Evolutionary conservation across 192 early-diverging fungal genomes (phyloP), one percentile per base, ranked within the genome.

Genomic region (Coemansia biformis): DNA sequence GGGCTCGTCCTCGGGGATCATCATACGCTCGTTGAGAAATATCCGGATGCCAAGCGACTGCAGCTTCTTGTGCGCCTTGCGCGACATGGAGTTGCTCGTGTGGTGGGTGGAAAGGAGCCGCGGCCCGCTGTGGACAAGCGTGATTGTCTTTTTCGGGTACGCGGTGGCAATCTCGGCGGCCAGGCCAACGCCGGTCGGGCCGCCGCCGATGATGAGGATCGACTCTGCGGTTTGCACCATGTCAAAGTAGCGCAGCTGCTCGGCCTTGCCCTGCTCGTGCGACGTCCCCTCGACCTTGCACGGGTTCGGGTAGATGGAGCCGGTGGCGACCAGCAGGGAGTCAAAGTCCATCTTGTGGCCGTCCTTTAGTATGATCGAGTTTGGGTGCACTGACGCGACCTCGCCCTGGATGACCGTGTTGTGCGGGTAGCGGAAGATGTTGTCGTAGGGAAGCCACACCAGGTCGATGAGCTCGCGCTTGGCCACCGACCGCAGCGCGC

Each of bases 161-260:
- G 49, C 67, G 1, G 75, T 66, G 8, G 63, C 63, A 19, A 76
- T 76, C 60, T 93, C 91, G 1, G 77, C 85, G 7, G 88, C 86
- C 49, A 89, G 46, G 48, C 91, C 91, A 29, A 88, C 60, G 28
- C 86, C 91, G 8, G 84, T 81, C 12, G 85, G 82, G 15, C 88
- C 88, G 18, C 81, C 88, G 32, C 88, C 88, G 31, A 84, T 80
- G 8, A 91, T 59, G 12, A 89, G 32, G 16, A 86, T 67, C 21
- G 75, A 77, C 35, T 78, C 66, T 8, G 83, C 73, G 22, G 65
- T 44, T 16, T 59, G 59, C 47, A 90, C 82, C 48, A 79, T 70
- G 13, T 75, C 63, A 28, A 55, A 60, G 33, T 55, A 66, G 35
- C 43, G 36, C 39, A 39, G 59, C 43, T 54, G 59, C 55, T 76